These are phyloP conservation scores for Tremella fuciformis DNA, from an alignment of 768 basidiomycete genomes.

Conservation along the genomic window DNA sequence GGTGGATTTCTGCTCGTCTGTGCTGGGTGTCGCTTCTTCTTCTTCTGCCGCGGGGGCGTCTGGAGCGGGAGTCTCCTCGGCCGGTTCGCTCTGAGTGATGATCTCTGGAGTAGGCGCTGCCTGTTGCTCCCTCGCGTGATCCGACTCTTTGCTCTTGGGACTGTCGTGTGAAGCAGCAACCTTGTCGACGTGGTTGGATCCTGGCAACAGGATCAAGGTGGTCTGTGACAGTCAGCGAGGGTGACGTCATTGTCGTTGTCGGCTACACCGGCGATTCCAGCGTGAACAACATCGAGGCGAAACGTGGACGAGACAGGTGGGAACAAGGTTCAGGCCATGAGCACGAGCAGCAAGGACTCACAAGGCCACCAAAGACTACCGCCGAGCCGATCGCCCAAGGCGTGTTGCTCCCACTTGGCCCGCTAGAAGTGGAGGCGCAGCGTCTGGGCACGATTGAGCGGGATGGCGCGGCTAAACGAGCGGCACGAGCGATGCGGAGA, in stretches of 20 bases:
- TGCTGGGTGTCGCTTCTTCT: neutral
- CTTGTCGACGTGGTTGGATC: constrained; percentile 11
- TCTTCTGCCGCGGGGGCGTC: constrained; percentile 1
- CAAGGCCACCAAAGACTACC: constrained; percentile 24
- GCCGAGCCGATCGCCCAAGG: constrained; percentile 22
- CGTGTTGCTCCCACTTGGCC: constrained; percentile 14
- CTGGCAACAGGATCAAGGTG: constrained; percentile 24
- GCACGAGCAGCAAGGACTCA: constrained; percentile 2
- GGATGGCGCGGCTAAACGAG: constrained; percentile 10
- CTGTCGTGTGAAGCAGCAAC: constrained; percentile 13
- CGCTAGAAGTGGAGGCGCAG: constrained; percentile 9
- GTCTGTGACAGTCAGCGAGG: constrained; percentile 4
- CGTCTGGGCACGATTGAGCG: constrained; percentile 9
- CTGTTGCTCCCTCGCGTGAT: constrained; percentile 10
- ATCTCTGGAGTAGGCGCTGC: too few species aligned
- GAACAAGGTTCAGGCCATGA: neutral
- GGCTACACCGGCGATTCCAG: too few species aligned
- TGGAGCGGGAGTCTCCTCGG: constrained; percentile 7
- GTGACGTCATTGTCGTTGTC: too few species aligned
- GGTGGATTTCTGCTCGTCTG: constrained; percentile 4
- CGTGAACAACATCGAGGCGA: too few species aligned
- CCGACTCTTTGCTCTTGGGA: constrained; percentile 13
- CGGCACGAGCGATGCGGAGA: constrained; percentile 13
- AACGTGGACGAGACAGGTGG: neutral
- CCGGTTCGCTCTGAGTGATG: constrained; percentile 1